Conservation (phyloP, 495 filamentous ascomycete genomes). For the Penicillium lividum region DNA sequence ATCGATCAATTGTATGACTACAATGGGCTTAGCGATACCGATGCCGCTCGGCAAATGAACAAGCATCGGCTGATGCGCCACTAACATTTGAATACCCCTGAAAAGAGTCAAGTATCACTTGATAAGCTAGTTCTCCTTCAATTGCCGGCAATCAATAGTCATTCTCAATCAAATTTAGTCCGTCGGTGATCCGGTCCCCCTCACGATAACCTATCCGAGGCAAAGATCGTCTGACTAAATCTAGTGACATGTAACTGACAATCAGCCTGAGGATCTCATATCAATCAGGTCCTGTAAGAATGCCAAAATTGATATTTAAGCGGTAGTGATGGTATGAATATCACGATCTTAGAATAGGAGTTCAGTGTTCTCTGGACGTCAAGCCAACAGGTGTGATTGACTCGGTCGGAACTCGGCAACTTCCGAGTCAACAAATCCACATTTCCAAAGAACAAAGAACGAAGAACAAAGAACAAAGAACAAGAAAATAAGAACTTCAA, state of each 20-base stretch:
- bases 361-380: too few species aligned
- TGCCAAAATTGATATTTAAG: too few species aligned
- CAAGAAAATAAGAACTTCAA: too few species aligned
- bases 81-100: conserved; percentile 3
- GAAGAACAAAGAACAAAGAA: too few species aligned
- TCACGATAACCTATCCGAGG: neutral
- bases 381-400: too few species aligned
- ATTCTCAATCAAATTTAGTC: neutral
- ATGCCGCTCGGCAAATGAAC: conserved; percentile 2
- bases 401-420: too few species aligned
- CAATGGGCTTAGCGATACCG: neutral
- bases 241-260: neutral
- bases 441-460: too few species aligned
- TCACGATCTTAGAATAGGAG: too few species aligned
- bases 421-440: too few species aligned
- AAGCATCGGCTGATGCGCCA: conserved; percentile 6
- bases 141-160: neutral
- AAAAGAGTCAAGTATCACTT: neutral
- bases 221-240: conserved; percentile 1
- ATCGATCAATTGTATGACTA: neutral
- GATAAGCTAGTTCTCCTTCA: neutral
- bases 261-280: neutral
- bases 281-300: too few species aligned
- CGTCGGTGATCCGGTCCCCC: neutral
- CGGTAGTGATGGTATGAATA: too few species aligned